phyloP scores from a whole-genome alignment of 2,329 filamentous ascomycete genomes.

The Orbilia ellipsospora region DNA sequence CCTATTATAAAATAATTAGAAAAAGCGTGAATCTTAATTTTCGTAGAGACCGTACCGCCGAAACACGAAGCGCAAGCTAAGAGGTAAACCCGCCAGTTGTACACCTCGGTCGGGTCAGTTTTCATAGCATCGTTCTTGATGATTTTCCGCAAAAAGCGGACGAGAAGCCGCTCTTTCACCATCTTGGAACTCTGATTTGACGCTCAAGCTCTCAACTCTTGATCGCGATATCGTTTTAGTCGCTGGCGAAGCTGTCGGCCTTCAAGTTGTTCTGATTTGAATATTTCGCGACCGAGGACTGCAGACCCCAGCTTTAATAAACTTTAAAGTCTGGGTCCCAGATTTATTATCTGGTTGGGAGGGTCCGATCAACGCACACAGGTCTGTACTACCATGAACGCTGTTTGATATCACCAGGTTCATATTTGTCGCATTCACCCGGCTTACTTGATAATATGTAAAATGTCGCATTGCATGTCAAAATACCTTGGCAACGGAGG shows the following conservation, averaged over 20 bases:
- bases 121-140: constrained; percentile 74
- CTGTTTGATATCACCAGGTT: no score
- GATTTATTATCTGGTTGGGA: no score
- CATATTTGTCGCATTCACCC: neutral
- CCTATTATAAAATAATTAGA: constrained; percentile 64
- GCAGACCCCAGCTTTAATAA: neutral
- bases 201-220: no score
- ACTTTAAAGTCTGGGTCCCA: no score
- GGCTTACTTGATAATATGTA: neutral
- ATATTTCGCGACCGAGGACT: neutral
- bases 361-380: no score
- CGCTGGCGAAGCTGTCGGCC: no score
- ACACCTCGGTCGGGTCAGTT: constrained; percentile 74
- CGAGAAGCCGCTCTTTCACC: constrained; percentile 32
- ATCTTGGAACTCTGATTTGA: constrained; percentile 6
- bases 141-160: constrained; percentile 63
- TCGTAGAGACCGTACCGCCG: constrained; percentile 59
- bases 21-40: constrained; percentile 41
- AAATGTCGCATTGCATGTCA: neutral
- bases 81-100: constrained; percentile 75
- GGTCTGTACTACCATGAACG: no score
- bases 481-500: constrained; percentile 5
- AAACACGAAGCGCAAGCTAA: constrained; percentile 68
- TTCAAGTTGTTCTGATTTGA: no score
- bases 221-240: no score